phyloP scores from a whole-genome alignment of 345 rosid species.

The Gossypium rotundifolium region DNA sequence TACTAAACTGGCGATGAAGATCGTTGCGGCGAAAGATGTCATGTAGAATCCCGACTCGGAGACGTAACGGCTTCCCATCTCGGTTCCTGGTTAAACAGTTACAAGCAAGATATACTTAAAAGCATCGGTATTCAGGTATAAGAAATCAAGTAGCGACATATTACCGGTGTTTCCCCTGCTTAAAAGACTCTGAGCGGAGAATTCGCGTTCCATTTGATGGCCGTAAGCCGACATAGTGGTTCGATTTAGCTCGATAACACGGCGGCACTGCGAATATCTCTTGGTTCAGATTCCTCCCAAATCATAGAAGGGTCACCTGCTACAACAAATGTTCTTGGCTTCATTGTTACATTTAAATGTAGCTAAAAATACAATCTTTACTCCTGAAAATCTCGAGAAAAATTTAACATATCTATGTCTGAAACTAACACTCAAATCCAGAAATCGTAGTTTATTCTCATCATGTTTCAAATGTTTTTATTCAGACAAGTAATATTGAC shows the following conservation, averaged over 20 bases:
- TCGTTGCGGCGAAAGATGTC: conserved; percentile 67
- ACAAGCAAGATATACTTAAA: background rate
- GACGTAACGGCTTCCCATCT: conserved; percentile 40
- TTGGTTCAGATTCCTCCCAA: conserved; percentile 17
- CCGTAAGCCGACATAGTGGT: conserved; percentile 58
- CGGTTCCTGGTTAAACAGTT: conserved; percentile 25
- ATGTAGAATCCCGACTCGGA: conserved; percentile 73
- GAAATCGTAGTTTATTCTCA: background rate
- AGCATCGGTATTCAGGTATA: too few species aligned
- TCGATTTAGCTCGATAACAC: conserved; percentile 19
- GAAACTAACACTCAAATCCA: too few species aligned
- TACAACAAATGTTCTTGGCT: background rate
- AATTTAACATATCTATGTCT: too few species aligned
- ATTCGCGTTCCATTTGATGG: conserved; percentile 69
- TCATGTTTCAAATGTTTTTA: background rate
- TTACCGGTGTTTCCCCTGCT: conserved; percentile 68
- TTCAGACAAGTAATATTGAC: background rate
- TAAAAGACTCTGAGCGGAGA: conserved; percentile 51
- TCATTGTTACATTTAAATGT: too few species aligned
- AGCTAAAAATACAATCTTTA: too few species aligned
- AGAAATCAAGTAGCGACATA: too few species aligned
- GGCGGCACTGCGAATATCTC: conserved; percentile 4
- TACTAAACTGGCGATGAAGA: conserved; percentile 54
- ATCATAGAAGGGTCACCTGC: conserved; percentile 21
- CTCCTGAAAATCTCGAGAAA: too few species aligned